These are phyloP conservation scores for Candida sanyiensis DNA, from an alignment of 805 yeast genomes.

Conservation along the genomic window DNA sequence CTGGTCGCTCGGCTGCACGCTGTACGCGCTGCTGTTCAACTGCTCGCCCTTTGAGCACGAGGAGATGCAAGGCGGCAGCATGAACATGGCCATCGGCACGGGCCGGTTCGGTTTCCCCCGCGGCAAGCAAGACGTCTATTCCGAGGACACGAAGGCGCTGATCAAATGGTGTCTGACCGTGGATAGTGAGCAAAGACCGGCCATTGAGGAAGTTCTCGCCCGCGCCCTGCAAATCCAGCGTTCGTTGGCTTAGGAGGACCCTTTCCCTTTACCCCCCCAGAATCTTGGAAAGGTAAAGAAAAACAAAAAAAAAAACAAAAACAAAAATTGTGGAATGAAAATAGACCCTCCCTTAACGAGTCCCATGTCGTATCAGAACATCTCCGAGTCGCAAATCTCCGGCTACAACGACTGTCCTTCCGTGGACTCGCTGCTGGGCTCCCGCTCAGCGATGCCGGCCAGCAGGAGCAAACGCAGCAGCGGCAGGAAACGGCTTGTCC, in stretches of 20 bases:
- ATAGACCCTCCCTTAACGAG: neutral
- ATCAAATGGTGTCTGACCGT: conserved; percentile 57
- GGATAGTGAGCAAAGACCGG: conserved; percentile 58
- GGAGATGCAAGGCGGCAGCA: conserved; percentile 77
- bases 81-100: conserved; percentile 62
- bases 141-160: conserved; percentile 48
- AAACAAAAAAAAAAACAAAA: neutral
- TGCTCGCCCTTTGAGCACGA: conserved; percentile 84
- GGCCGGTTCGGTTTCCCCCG: conserved; percentile 37
- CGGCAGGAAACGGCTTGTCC: neutral
- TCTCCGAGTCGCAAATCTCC: conserved; percentile 35
- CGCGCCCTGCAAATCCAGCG: conserved; percentile 39
- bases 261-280: too few relatives aligned
- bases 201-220: conserved; percentile 52
- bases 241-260: neutral
- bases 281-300: neutral
- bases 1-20: conserved; percentile 87
- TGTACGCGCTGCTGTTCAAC: conserved; percentile 73
- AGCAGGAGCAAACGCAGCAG: neutral
- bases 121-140: conserved; percentile 32
- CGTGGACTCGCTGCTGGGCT: conserved; percentile 10
- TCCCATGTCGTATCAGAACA: conserved; percentile 32
- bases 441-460: conserved; percentile 8
- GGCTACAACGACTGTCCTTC: conserved; percentile 42
- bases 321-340: too few relatives aligned